Conservation (phyloP, 2,329 filamentous ascomycete species). For the Chrysoporthe austroafricana region DNA sequence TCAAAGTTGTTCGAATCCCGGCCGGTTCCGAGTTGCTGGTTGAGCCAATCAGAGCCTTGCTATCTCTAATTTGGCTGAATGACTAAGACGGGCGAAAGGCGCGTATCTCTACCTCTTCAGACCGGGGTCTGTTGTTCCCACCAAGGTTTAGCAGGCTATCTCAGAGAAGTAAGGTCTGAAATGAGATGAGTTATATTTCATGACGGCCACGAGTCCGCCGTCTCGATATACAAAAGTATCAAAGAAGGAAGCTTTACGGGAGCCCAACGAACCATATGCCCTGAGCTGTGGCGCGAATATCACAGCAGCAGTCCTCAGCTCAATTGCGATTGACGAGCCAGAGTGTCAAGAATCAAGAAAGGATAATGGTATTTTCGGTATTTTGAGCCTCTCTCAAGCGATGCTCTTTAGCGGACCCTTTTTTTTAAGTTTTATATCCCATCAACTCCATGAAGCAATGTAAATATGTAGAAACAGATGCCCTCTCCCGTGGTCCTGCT, state of each 20-base stretch:
- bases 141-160: not conserved
- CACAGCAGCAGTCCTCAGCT: not conserved
- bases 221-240: no score
- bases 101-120: not conserved
- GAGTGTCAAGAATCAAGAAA: not conserved
- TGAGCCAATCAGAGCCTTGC: slow-evolving; percentile 25
- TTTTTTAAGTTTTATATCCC: slow-evolving; percentile 3
- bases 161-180: not conserved
- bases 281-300: not conserved
- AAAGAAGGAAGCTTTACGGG: no score
- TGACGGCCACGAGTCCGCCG: slow-evolving; percentile 21
- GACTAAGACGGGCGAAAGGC: slow-evolving; percentile 5
- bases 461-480: not conserved
- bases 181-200: not conserved
- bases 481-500: not conserved
- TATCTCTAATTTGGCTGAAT: slow-evolving; percentile 20
- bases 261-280: not conserved
- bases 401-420: not conserved
- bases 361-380: not conserved
- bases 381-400: not conserved
- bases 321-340: not conserved
- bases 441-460: slow-evolving; percentile 16
- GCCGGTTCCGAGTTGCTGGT: slow-evolving; percentile 23
- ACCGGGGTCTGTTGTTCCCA: not conserved
- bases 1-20: slow-evolving; percentile 28